phyloP scores from a whole-genome alignment of 805 yeast species.

The Brettanomyces naardenensis region DNA sequence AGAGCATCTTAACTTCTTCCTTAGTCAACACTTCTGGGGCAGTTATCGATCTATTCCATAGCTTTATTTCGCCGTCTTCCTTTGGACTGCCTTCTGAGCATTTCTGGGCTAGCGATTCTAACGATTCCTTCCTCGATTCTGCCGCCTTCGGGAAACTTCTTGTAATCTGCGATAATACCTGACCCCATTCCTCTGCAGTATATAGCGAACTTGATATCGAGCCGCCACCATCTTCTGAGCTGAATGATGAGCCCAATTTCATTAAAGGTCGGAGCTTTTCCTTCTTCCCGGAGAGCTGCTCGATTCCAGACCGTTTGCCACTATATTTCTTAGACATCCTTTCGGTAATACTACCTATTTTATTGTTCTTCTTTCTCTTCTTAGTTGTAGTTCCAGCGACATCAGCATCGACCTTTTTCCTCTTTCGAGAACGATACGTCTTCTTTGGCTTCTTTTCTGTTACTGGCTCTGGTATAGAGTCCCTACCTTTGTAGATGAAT shows the following conservation, averaged over 20 bases:
- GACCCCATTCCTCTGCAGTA: constrained; percentile 2
- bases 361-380: background rate
- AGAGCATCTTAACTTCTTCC: constrained; percentile 3
- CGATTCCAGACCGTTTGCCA: background rate
- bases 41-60: background rate
- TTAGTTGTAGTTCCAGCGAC: background rate
- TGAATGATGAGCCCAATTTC: background rate
- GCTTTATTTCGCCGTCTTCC: background rate
- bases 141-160: background rate
- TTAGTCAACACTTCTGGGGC: constrained; percentile 1
- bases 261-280: constrained; percentile 1
- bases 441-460: background rate
- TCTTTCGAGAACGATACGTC: background rate
- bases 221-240: background rate
- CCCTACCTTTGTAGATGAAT: background rate
- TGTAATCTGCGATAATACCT: background rate
- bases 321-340: constrained; percentile 5
- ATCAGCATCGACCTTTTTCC: background rate
- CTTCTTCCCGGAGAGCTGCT: constrained; percentile 1
- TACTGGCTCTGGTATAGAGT: background rate
- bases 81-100: background rate
- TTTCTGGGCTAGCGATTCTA: background rate
- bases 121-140: background rate
- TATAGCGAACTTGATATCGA: background rate
- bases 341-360: constrained; percentile 5